These are phyloP conservation scores for Pascua sp. DNA, from an alignment of 1,284 basidiomycete species.

Conservation along the genomic window DNA sequence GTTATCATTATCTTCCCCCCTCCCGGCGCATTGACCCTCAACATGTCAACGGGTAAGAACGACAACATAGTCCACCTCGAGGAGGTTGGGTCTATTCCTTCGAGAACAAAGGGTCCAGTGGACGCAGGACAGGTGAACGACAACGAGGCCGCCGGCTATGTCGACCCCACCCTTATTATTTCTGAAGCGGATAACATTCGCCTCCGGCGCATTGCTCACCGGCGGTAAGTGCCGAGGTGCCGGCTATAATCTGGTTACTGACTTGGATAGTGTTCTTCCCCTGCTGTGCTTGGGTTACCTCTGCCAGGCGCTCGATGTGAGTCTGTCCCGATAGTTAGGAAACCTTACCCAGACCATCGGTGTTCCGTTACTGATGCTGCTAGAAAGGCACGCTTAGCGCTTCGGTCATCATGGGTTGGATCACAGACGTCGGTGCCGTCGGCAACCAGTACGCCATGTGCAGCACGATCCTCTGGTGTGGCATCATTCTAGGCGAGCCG, in stretches of 20 bases:
- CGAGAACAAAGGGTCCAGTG: no score
- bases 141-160: constrained; percentile 9
- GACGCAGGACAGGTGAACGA: no score
- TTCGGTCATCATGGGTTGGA: constrained; percentile 38
- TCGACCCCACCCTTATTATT: constrained; percentile 19
- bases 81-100: no score
- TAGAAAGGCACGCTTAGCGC: constrained; percentile 22
- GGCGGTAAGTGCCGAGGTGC: no score
- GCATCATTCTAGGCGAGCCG: constrained; percentile 30
- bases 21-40: no score
- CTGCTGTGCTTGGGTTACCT: constrained; percentile 15
- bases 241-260: no score
- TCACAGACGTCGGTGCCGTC: constrained; percentile 26
- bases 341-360: no score
- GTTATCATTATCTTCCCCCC: no score
- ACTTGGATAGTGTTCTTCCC: constrained; percentile 13
- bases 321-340: no score
- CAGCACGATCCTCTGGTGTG: constrained; percentile 27
- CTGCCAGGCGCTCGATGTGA: constrained; percentile 17
- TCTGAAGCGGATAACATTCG: constrained; percentile 19
- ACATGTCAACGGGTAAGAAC: no score
- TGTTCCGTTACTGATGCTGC: no score
- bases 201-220: constrained; percentile 14
- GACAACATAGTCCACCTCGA: no score
- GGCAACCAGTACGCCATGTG: constrained; percentile 38